Base-by-base conservation (phyloP, 768 basidiomycete species). In the Rhodotorula diobovata region DNA sequence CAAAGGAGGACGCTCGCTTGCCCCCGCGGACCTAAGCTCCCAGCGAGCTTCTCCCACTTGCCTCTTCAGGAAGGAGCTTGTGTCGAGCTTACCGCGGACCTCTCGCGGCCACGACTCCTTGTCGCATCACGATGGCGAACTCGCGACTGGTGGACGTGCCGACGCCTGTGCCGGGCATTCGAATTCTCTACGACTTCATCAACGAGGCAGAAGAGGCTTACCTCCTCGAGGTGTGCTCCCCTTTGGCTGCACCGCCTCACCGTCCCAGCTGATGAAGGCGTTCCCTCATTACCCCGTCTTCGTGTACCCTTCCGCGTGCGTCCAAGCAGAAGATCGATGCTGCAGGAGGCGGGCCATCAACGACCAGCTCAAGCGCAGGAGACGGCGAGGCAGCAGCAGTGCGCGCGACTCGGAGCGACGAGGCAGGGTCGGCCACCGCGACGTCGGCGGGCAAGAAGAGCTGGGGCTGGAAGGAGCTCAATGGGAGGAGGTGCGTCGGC, bases 381-480 rank as follows among this genome's bases (percentile, higher is more conserved):
- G 35, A 66, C 35, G 50, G 65, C 68, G 8, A n/a, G n/a, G 14
- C n/a, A n/a, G 61, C 43, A 55, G 37, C n/a, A 43, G 63, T n/a
- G n/a, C n/a, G n/a, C n/a, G n/a, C n/a, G n/a, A n/a, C n/a, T n/a
- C n/a, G n/a, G n/a, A n/a, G n/a, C n/a, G n/a, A n/a, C n/a, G n/a
- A n/a, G n/a, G n/a, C n/a, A n/a, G n/a, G n/a, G n/a, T n/a, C n/a
- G n/a, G n/a, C n/a, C n/a, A n/a, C 3, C 11, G 41, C 35, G 30
- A 53, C 37, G 41, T 3, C 58, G 16, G 25, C 30, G 43, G 37
- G 23, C 18, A 66, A n/a, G 46, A 59, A 43, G 41, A 39, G 53
- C 1, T 67, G 66, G 76, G 81, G 74, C 43, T 81, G 65, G 81
- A 81, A 71, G 41, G 60, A 68, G 5, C 61, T 77, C n/a, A 75